phyloP scores from a whole-genome alignment of 164 flowering plant genomes.

The Tetrastigma voinierianum region DNA sequence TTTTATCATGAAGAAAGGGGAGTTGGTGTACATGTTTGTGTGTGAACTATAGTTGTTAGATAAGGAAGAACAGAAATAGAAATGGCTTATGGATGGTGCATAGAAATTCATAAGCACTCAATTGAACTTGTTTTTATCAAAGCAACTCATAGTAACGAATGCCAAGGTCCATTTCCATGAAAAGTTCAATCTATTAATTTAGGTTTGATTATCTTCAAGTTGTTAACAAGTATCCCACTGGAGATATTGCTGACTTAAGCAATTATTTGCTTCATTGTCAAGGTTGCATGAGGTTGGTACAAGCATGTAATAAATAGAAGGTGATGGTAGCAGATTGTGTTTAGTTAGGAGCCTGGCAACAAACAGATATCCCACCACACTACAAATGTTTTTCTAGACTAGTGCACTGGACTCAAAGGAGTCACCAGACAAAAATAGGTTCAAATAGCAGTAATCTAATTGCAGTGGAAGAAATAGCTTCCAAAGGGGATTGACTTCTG shows the following conservation, averaged over 20 bases:
- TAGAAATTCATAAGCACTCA: not conserved
- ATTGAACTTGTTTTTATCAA: not conserved
- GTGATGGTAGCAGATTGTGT: not conserved
- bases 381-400: not conserved
- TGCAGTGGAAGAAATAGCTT: not conserved
- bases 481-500: not conserved
- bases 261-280: not conserved
- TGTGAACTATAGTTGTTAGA: not conserved
- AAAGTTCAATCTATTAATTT: not conserved
- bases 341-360: constrained; percentile 2
- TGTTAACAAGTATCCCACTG: constrained; percentile 10
- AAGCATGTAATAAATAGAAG: not conserved
- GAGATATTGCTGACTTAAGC: constrained; percentile 1
- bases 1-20: not conserved
- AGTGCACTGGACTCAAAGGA: no score
- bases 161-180: not conserved
- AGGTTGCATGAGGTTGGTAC: not conserved
- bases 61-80: not conserved
- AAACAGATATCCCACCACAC: not conserved
- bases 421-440: not conserved
- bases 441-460: no score
- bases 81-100: not conserved
- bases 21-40: not conserved
- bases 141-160: not conserved
- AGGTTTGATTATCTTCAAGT: constrained; percentile 8